Evolutionary conservation across 306 rosid species (phyloP).

Genomic region (Cucumis melo): DNA sequence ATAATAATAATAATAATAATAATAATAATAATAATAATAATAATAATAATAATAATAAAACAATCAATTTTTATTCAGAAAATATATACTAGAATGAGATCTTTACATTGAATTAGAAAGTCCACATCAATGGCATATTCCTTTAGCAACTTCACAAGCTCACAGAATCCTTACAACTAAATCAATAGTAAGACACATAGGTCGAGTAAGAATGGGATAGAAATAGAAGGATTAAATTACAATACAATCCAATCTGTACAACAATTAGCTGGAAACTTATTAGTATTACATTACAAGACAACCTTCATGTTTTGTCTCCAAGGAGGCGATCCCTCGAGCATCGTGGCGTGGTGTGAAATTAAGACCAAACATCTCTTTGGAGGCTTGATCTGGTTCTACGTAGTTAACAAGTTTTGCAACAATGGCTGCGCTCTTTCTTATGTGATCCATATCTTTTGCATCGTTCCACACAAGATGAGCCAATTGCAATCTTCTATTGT

Average conservation of each 20-base stretch:
- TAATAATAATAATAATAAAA: no score
- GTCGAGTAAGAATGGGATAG: not conserved
- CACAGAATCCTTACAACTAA: not conserved
- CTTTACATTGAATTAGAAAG: not conserved
- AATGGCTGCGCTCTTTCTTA: conserved; percentile 56
- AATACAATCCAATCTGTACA: not conserved
- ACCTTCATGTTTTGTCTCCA: not conserved
- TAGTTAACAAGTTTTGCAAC: conserved; percentile 69
- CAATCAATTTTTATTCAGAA: no score
- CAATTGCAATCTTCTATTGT: conserved; percentile 56
- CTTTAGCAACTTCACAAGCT: not conserved
- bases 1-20: no score
- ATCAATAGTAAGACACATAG: not conserved
- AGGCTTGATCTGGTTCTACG: conserved; percentile 67
- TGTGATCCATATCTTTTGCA: conserved; percentile 42
- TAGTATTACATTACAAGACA: not conserved
- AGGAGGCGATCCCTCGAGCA: not conserved
- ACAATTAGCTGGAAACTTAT: not conserved
- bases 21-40: no score
- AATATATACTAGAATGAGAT: no score
- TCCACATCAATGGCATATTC: not conserved
- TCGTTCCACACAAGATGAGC: conserved; percentile 52
- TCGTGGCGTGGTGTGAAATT: conserved; percentile 44
- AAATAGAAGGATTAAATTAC: not conserved
- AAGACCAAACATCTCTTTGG: conserved; percentile 97